Base-by-base conservation (phyloP, 495 filamentous ascomycete species). In the Penicillium odoratum region DNA sequence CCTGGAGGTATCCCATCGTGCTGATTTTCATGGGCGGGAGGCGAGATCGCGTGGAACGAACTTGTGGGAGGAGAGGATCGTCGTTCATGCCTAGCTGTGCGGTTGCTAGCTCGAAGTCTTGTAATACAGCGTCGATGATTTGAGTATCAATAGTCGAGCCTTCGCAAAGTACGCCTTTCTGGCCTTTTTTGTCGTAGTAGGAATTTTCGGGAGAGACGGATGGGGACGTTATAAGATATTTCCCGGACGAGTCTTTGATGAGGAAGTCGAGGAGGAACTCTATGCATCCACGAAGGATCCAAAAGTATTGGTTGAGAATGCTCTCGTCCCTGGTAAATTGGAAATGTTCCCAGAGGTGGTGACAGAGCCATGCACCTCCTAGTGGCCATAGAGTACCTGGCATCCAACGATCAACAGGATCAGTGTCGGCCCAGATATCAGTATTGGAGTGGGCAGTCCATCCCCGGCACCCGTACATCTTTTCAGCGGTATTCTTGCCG, bases 191-290 rank as follows among this genome's bases (percentile, higher is more conserved):
- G 30, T 75, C 67, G 16, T 62, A 62, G 34, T 77, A 82, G 8
- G 67, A 72, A 26, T 83, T 81, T 48, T 83, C 81, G 1, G 77
- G 81, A 7, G 77, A 80, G 2, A 78, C 59, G 9, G 77, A 81
- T 5, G 81, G 81, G 47, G 68, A 77, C 0, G 77, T 77, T 30
- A 73, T 67, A 2, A 65, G 67, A 45, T 71, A 71, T 60, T 69
- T 56, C 0, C 69, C 72, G 5, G 73, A 57, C 13, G 61, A 60
- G 42, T 78, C 74, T 43, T 75, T 66, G 26, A 76, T 69, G 49
- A 81, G 34, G 55, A 80, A 81, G 60, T 81, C 78, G 0, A 79
- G 51, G 11, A 78, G 62, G 46, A 82, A 81, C 25, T 74, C 63
- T 29, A 71, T 67, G 51, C 71, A 69, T 9, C 73, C 73, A 13